Percentiles rank a stretch among this genome's conserved stretches.
Conservation (phyloP, 768 basidiomycete genomes). For the Gautieria morchelliformis region DNA sequence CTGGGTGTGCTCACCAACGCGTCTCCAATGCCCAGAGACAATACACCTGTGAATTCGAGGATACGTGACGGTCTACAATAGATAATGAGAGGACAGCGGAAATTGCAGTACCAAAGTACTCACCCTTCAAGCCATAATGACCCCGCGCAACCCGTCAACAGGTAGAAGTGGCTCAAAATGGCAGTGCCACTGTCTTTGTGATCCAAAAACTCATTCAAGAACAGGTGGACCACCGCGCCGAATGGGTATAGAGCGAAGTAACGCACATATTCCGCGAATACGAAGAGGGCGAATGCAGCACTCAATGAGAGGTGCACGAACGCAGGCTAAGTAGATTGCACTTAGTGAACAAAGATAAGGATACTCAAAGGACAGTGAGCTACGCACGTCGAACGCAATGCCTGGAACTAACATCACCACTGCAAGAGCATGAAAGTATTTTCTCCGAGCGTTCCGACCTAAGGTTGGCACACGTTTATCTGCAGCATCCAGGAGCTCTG, state of each 20-base stretch:
- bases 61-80: constrained; percentile 35
- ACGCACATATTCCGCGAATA: constrained; percentile 93
- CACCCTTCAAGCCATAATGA: constrained; percentile 94
- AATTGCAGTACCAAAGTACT: constrained; percentile 21
- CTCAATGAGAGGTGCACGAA: constrained; percentile 95
- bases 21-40: constrained; percentile 88
- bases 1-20: constrained; percentile 52
- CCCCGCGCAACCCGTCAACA: constrained; percentile 90
- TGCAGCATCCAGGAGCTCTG: constrained; percentile 68
- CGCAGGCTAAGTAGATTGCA: constrained; percentile 56
- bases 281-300: constrained; percentile 89
- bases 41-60: constrained; percentile 72
- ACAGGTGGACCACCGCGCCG: constrained; percentile 85
- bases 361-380: constrained; percentile 10
- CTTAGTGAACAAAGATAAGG: background rate
- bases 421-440: constrained; percentile 94
- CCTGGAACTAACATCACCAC: constrained; percentile 97
- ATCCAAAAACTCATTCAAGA: constrained; percentile 97
- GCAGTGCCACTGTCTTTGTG: constrained; percentile 91
- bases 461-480: constrained; percentile 87
- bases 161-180: constrained; percentile 94
- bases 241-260: constrained; percentile 98
- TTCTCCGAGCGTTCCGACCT: constrained; percentile 83
- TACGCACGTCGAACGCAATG: constrained; percentile 79
- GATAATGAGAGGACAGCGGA: constrained; percentile 6